Base-by-base conservation (phyloP, 352 stramenopile species). In the Pythium coloratum region DNA sequence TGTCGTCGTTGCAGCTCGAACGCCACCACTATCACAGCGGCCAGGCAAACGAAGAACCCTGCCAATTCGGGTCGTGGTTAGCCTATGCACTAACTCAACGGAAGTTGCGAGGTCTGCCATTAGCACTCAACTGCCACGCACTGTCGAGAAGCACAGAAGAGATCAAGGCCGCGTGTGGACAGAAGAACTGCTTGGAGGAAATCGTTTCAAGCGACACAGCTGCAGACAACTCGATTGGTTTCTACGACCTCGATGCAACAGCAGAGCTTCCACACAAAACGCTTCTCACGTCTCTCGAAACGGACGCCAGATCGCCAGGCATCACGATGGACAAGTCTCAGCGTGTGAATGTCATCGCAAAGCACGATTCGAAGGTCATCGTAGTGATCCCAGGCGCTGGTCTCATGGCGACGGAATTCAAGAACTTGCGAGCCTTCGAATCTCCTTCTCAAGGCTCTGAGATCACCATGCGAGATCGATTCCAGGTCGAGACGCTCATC, bases 311-410 rank as follows among this genome's bases (percentile, higher is more conserved):
- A 7, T 61, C 12, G 18, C 18, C 54, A 20, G 47, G 12, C 24
- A 16, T 28, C 24, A n/a, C 24, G 36, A 10, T 13, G 2, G 6
- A 3, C 14, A 2, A 6, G 9, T 42, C 36, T 42, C 38, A 42
- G 13, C 56, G 56, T 18, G 38, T 62, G 24, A 30, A 38, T 30
- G 14, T 62, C 14, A 24, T 62, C 40, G 56, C 56, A 24, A 12
- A 42, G 12, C 26, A 33, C 18, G 16, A 24, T 13, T 53, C 56
- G 5, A 44, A 24, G n/a, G 56, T 30, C 13, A 51, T 49, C 2
- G 40, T 62, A 18, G 36, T 53, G 36, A 28, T 6, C 9, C 56
- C 56, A 2, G 38, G 56, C 6, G 34, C 7, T 49, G 56, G 56
- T n/a, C 56, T 62, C 26, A 9, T 62, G 26, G 14, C 14, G 3